Evolutionary conservation across 805 yeast species (phyloP), one percentile per base, ranked within the genome.

Genomic region (Candida saitoana): DNA sequence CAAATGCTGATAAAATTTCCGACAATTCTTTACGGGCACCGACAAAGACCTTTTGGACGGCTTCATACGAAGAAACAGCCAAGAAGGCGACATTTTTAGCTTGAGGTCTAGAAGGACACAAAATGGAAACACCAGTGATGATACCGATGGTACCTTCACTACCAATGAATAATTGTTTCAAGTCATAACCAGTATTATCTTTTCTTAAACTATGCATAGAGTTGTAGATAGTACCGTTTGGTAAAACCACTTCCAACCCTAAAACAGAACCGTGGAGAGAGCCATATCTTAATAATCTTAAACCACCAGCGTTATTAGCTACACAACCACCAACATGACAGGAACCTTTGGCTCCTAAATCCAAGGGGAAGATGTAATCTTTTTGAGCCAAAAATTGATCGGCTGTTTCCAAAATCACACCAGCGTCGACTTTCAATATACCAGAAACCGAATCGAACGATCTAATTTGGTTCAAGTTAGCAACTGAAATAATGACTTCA

Each of bases 301-400:
- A 74, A 1, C 98, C 98, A 57, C 98, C 98, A 4, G 98, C 98
- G 60, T 91, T 91, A 15, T 96, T 88, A 15, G 96, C 96, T 34
- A 88, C 91, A 41, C 82, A 86, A 49, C 97, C 98, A 51, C 97
- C 97, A 47, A 91, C 82, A 52, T 87, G 96, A 60, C 97, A 91
- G 2, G 96, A 87, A 11, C 98, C 98, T 67, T 90, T 90, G 30
- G 98, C 97, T 44, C 98, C 98, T 47, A 90, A 69, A 60, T 90
- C 98, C 39, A 90, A 71, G 19, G 98, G 98, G 74, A 89, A 90
- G 42, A 90, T 86, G 64, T 84, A 84, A 3, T 93, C 96, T n/a
- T 79, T 67, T 43, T 87, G 93, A 14, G 84, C 81, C 42, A 90
- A 65, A 55, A 58, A 87, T 41, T 73, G 73, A 64, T 90, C 96